Percentiles rank a stretch among this genome's conserved stretches.
Evolutionary conservation across 2,329 filamentous ascomycete genomes (phyloP).

Genomic region (Colletotrichum sp.): DNA sequence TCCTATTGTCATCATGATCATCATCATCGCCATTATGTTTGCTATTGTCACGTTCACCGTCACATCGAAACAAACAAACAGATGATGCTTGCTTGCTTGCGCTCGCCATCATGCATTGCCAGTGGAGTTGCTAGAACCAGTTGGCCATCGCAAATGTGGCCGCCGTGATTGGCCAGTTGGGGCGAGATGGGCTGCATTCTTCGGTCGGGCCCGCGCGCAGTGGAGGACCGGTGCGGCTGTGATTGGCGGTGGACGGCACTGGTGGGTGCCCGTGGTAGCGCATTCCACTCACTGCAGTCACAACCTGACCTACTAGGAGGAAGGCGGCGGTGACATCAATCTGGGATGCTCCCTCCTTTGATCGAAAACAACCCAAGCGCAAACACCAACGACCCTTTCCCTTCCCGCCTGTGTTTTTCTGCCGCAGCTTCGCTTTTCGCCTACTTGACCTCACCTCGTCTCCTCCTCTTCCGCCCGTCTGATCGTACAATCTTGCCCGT

Average conservation of each 20-base stretch:
- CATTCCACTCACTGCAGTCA: neutral
- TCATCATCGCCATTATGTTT: neutral
- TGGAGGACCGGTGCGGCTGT: neutral
- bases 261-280: neutral
- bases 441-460: neutral
- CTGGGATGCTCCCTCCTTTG: constrained; percentile 10
- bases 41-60: neutral
- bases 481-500: neutral
- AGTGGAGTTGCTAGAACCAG: too few species aligned
- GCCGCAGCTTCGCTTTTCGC: neutral
- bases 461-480: neutral
- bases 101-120: neutral
- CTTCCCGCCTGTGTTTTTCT: neutral
- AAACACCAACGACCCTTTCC: neutral
- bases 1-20: neutral
- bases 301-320: neutral
- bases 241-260: neutral
- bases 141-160: neutral
- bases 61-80: neutral
- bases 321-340: constrained; percentile 1
- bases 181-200: neutral
- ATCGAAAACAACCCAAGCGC: neutral
- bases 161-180: neutral
- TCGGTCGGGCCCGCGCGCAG: neutral
- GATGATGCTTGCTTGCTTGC: neutral